These are phyloP conservation scores for Vachellia pachyceras DNA, from an alignment of 306 rosid genomes.

Conservation along the genomic window DNA sequence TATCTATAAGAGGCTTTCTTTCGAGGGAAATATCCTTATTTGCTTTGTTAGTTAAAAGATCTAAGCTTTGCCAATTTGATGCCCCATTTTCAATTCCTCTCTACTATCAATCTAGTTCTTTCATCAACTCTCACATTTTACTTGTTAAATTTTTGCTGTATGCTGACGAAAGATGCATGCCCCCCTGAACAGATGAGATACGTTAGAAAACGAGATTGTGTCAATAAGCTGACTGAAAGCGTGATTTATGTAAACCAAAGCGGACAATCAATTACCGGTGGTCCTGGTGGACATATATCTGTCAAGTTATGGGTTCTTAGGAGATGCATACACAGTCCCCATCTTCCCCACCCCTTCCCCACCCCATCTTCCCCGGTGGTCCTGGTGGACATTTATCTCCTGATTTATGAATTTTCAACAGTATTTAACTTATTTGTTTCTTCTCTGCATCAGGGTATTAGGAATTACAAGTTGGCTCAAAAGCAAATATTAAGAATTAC, in stretches of 20 bases:
- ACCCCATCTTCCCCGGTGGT: no score
- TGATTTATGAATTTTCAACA: not conserved
- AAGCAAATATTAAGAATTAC: not conserved
- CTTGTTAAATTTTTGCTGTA: not conserved
- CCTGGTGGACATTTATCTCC: no score
- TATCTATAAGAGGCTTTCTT: not conserved
- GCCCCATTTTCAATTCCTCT: not conserved
- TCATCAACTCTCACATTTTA: not conserved
- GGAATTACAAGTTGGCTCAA: not conserved
- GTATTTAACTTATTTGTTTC: not conserved
- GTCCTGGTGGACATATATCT: not conserved
- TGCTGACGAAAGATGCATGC: not conserved
- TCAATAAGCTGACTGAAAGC: not conserved
- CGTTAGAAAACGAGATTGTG: not conserved
- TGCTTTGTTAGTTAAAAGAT: not conserved
- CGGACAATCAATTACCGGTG: not conserved
- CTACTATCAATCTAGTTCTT: not conserved
- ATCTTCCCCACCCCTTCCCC: no score
- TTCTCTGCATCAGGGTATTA: conserved; percentile 3
- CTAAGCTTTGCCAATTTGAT: not conserved
- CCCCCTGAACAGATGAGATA: not conserved
- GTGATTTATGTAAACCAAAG: not conserved
- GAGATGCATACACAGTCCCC: not conserved
- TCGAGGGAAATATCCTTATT: not conserved
- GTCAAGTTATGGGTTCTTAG: not conserved